Conservation (phyloP, 2,329 filamentous ascomycete species). For the Cercospora sp. region DNA sequence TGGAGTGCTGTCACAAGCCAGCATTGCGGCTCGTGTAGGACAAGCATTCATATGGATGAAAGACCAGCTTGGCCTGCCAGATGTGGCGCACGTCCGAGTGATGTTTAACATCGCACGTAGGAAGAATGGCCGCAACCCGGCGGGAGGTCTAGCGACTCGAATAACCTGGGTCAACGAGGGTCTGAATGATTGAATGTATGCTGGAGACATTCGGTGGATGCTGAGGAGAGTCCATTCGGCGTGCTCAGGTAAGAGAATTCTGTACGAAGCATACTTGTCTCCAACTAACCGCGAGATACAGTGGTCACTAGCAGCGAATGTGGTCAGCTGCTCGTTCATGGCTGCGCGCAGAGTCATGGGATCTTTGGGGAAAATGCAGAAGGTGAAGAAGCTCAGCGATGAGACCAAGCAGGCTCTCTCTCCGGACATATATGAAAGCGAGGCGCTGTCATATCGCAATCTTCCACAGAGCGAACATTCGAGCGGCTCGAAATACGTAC, state of each 20-base stretch:
- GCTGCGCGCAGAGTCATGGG: background rate
- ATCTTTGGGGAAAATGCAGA: no score
- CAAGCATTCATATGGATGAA: background rate
- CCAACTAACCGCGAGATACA: background rate
- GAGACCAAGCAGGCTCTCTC: background rate
- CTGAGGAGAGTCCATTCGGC: background rate
- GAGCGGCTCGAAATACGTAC: background rate
- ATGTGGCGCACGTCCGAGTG: background rate
- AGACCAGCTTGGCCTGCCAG: background rate
- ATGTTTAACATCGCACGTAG: background rate
- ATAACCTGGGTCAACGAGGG: background rate
- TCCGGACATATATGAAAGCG: background rate
- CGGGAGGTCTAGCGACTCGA: background rate
- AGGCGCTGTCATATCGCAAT: background rate
- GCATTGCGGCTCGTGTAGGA: background rate
- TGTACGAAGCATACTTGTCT: background rate
- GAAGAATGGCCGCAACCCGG: background rate
- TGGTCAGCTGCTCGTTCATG: background rate
- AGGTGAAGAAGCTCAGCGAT: background rate
- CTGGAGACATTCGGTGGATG: background rate
- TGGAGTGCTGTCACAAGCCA: background rate
- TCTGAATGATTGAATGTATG: background rate
- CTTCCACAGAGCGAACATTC: background rate
- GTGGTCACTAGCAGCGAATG: background rate
- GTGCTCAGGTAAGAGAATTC: background rate